These are phyloP conservation scores for Yarrowia galli DNA, from an alignment of 1,139 yeast species.

Conservation along the genomic window DNA sequence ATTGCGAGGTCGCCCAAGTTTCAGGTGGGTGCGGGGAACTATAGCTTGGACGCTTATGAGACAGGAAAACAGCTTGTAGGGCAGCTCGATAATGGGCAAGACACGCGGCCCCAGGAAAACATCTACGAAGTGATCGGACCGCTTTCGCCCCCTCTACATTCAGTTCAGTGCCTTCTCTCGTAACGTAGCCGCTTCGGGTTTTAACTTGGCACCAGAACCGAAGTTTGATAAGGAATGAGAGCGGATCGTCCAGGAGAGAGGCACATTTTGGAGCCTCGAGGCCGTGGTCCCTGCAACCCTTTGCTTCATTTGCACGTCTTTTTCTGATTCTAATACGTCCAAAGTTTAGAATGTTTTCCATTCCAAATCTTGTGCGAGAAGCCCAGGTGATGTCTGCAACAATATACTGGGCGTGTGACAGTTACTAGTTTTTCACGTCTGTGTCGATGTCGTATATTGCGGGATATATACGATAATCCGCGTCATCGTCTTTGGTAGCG, in stretches of 20 bases:
- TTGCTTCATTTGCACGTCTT: neutral
- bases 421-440: neutral
- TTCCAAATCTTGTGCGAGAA: neutral
- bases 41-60: too few species aligned
- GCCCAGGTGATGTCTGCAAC: neutral
- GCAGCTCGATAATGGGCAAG: too few species aligned
- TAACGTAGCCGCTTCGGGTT: neutral
- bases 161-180: neutral
- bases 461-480: neutral
- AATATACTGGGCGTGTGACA: neutral
- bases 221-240: conserved; percentile 23
- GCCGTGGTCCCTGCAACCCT: conserved; percentile 19
- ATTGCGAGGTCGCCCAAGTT: too few species aligned
- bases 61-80: too few species aligned
- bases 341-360: conserved; percentile 4
- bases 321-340: neutral
- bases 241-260: neutral
- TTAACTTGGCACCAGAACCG: neutral
- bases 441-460: too few species aligned
- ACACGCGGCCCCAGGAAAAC: too few species aligned
- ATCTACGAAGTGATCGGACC: too few species aligned
- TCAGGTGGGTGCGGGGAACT: too few species aligned
- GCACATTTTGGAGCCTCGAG: neutral
- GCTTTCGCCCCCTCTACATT: too few species aligned
- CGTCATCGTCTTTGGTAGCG: neutral